Base-by-base conservation (phyloP, 208 protist genomes). In the Balamuthia mandrillaris region DNA sequence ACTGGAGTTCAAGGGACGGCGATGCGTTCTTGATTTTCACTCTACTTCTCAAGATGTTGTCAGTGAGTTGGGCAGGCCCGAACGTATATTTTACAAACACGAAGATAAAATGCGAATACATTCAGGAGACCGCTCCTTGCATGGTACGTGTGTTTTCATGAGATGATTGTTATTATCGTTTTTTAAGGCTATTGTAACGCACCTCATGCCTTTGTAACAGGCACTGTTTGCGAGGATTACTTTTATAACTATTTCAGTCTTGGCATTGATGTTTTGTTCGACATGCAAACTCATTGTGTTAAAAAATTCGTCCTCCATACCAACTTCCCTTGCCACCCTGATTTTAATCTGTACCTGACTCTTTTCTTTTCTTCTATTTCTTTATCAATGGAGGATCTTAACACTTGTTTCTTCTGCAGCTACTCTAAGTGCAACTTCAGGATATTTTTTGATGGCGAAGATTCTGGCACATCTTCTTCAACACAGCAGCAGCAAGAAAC, bases 201-300 rank as follows among this genome's bases (percentile, higher is more conserved):
- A 9, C 29, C 70, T 10, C 31, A 78, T 54, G 35, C 16, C 42
- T 65, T 14, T 29, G 18, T 39, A 9, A 6, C 33, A 89, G 88
- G 16, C 41, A 77, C 27, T 81, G 74, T 45, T 9, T 70, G 35
- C 72, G 39, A 87, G 86, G 92, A 95, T 54, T 95, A 95, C 49
- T 95, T 95, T 84, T 95, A 94, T 66, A 95, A 95, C 56, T 95
- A 95, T 49, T 95, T 94, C 63, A 72, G 86, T 14, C 56, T 91
- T 39, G 93, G 93, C 24, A 63, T 95, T 27, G 93, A 95, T 41
- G 82, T 95, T 29, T 56, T 95, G 27, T 95, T 95, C 77, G 88
- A 94, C 86, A 75, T 88, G 7, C 45, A 66, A 14, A 85, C 52
- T 10, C 94, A 95, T 42, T 77, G 37, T 0, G 88, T 93, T 3